Conservation (phyloP, 805 yeast species). For the Komagataella pastoris region DNA sequence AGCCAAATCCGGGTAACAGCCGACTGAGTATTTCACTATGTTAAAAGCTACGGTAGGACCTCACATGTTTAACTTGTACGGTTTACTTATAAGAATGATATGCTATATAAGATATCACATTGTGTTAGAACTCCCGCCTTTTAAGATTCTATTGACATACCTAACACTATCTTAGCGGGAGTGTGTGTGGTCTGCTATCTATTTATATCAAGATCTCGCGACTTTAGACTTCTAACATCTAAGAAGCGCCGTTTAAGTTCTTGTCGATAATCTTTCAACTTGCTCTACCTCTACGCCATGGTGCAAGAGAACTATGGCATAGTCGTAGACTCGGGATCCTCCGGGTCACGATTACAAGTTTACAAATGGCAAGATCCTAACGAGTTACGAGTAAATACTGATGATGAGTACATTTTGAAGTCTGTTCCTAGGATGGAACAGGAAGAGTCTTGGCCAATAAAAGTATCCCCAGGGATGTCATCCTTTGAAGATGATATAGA, state of each 20-base stretch:
- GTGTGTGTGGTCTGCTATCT: not conserved
- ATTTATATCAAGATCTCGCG: not conserved
- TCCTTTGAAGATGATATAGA: slow-evolving; percentile 39
- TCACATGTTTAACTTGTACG: not conserved
- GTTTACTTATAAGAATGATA: not conserved
- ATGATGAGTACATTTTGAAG: slow-evolving; percentile 21
- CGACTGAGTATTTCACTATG: not conserved
- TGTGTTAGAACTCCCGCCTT: too few species aligned
- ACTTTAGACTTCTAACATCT: not conserved
- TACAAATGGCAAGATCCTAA: slow-evolving; percentile 62
- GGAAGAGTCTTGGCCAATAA: slow-evolving; percentile 54
- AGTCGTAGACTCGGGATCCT: slow-evolving; percentile 90
- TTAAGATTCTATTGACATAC: not conserved
- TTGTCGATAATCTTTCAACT: not conserved
- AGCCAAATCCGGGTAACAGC: not conserved
- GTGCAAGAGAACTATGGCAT: slow-evolving; percentile 47
- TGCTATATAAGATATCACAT: not conserved
- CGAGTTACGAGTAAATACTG: slow-evolving; percentile 15
- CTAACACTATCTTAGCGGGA: not conserved
- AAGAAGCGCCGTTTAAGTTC: not conserved
- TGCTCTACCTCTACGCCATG: not conserved
- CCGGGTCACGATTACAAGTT: slow-evolving; percentile 82
- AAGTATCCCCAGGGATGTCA: slow-evolving; percentile 79
- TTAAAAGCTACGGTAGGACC: too few species aligned
- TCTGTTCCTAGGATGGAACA: slow-evolving; percentile 62